Conservation (phyloP, 1,139 yeast genomes). For the Yamadazyma triangularis region DNA sequence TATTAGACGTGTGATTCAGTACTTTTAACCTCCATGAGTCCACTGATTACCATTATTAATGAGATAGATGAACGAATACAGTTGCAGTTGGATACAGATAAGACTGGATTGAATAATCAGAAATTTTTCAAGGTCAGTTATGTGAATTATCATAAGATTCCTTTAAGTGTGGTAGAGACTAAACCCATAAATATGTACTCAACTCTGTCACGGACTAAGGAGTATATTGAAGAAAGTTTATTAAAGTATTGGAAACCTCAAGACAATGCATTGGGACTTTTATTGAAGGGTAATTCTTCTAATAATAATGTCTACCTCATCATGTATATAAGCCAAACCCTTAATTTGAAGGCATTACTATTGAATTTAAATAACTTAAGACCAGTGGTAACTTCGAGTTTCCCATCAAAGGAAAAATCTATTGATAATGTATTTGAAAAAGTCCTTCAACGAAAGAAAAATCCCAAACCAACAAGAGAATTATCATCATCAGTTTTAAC, state of each 20-base stretch:
- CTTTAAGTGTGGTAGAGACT: conserved; percentile 24
- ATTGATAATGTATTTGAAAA: conserved; percentile 26
- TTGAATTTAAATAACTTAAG: conserved; percentile 14
- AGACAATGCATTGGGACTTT: conserved; percentile 13
- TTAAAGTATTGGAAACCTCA: conserved; percentile 11
- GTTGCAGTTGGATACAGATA: no score
- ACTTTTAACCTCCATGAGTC: no score
- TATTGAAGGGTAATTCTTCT: conserved; percentile 11
- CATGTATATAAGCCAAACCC: conserved; percentile 14
- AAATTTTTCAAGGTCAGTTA: conserved; percentile 6
- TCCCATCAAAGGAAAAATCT: conserved; percentile 1
- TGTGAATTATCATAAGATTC: conserved; percentile 23
- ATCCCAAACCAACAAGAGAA: conserved; percentile 7
- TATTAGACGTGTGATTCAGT: no score
- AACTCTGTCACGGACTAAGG: conserved; percentile 15
- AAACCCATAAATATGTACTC: conserved; percentile 26
- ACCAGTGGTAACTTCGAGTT: conserved; percentile 5
- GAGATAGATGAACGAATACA: no score
- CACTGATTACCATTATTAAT: no score
- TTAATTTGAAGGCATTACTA: conserved; percentile 14
- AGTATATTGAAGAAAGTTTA: conserved; percentile 21
- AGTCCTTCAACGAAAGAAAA: conserved; percentile 27
- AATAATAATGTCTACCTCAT: conserved; percentile 15
- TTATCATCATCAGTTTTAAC: background rate
- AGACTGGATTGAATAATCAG: no score